A percentile compares a stretch with the other conserved stretches of the same genome.
Conservation (phyloP, 1,284 basidiomycete species). For the Cryptococcus neoformans region DNA sequence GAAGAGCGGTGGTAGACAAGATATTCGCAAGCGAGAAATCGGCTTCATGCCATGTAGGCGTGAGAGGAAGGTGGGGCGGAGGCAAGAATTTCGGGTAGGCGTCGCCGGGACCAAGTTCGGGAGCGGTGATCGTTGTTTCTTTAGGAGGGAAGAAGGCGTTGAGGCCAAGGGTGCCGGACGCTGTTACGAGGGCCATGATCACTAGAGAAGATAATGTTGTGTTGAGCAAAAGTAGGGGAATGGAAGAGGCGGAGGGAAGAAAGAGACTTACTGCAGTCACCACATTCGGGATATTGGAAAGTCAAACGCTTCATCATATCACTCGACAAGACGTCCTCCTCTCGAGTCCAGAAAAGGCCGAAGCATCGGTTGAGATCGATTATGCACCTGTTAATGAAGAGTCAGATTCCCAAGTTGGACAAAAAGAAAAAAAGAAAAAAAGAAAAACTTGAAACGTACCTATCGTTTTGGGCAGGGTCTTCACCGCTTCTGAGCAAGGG, state of each 20-base stretch:
- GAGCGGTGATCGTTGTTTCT: conserved; percentile 21
- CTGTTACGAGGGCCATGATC: conserved; percentile 52
- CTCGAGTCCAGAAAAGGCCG: conserved; percentile 40
- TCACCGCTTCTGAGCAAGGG: conserved; percentile 21
- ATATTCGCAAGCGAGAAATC: conserved; percentile 52
- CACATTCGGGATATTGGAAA: conserved; percentile 53
- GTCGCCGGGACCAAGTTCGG: conserved; percentile 4
- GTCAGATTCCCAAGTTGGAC: not conserved
- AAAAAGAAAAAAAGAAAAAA: no score
- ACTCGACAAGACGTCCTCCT: conserved; percentile 28
- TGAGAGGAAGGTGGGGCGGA: conserved; percentile 52
- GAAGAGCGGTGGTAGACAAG: conserved; percentile 34
- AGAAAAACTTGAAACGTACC: no score
- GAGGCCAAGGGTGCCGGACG: conserved; percentile 52
- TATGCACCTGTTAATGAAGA: conserved; percentile 19
- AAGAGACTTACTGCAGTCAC: conserved; percentile 54
- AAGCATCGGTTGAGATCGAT: conserved; percentile 47
- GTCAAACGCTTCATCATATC: conserved; percentile 55
- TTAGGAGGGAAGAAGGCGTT: conserved; percentile 53
- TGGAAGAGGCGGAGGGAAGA: not conserved
- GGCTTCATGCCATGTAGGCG: conserved; percentile 48
- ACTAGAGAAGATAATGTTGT: conserved; percentile 37
- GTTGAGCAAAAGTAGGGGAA: not conserved
- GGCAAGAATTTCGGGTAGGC: conserved; percentile 21
- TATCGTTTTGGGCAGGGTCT: conserved; percentile 3